These are phyloP conservation scores for Colletotrichum musae DNA, from an alignment of 2,329 filamentous ascomycete species.

Conservation along the genomic window DNA sequence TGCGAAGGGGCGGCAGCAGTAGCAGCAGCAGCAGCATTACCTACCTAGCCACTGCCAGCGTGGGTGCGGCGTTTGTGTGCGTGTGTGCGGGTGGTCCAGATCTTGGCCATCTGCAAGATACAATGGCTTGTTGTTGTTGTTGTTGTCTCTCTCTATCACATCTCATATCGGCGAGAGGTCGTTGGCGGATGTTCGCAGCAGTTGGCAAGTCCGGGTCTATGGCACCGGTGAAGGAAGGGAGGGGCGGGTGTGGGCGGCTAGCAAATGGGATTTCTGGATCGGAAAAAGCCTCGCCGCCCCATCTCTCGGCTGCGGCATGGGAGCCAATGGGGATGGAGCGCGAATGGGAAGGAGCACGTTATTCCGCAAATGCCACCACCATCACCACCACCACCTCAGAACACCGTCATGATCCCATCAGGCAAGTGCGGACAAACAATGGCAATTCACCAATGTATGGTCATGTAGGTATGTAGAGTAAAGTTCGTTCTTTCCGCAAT, in stretches of 20 bases:
- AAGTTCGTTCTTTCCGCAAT: no score
- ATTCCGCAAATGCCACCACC: conserved; percentile 1
- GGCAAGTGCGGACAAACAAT: conserved; percentile 3
- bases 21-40: no score
- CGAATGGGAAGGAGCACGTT: conserved; percentile 10
- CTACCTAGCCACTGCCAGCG: no score
- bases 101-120: conserved; percentile 5
- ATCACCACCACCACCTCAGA: neutral
- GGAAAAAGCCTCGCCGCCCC: conserved; percentile 22
- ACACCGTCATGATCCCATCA: neutral
- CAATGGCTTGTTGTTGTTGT: conserved; percentile 24
- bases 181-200: conserved; percentile 40
- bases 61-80: conserved; percentile 18
- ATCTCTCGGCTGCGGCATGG: conserved; percentile 1
- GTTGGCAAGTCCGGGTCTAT: conserved; percentile 38
- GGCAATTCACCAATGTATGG: no score
- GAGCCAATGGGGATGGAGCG: conserved; percentile 28
- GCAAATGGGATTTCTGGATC: conserved; percentile 34
- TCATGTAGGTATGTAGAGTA: no score
- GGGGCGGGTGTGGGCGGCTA: conserved; percentile 23
- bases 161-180: conserved; percentile 34
- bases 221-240: conserved; percentile 38
- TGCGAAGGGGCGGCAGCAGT: neutral
- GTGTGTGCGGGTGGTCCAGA: conserved; percentile 7
- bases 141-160: conserved; percentile 23